Evolutionary conservation across 176 grass and related monocot genomes (phyloP).

Genomic region (Puccinellia tenuiflora): DNA sequence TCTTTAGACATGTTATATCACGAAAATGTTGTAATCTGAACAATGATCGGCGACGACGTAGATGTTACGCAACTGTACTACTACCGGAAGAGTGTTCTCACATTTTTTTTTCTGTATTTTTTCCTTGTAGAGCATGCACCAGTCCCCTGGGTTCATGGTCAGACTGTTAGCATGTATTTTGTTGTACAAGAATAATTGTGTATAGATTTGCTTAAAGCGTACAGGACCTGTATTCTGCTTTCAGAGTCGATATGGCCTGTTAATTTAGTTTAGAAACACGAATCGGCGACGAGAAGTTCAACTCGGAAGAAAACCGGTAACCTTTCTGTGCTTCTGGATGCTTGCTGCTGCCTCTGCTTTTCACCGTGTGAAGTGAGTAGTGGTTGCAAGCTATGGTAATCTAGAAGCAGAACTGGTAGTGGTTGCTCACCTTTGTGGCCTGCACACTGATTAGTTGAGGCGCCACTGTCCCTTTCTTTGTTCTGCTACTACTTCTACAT

Average conservation of each 20-base stretch:
- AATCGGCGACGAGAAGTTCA: background rate
- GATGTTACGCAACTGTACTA: slow-evolving; percentile 13
- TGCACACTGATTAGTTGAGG: slow-evolving; percentile 32
- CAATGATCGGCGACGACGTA: slow-evolving; percentile 18
- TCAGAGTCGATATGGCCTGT: background rate
- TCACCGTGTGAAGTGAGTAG: background rate
- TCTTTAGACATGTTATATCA: slow-evolving; percentile 11
- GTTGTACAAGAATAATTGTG: slow-evolving; percentile 47
- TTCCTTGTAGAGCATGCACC: slow-evolving; percentile 24
- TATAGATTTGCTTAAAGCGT: slow-evolving; percentile 27
- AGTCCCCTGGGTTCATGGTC: background rate
- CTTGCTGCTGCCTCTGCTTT: background rate
- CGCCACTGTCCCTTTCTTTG: background rate
- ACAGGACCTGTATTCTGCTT: background rate
- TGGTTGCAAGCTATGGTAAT: background rate
- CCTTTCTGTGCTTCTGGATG: background rate
- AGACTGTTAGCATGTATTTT: slow-evolving; percentile 12
- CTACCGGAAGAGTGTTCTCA: background rate
- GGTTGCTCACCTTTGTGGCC: background rate
- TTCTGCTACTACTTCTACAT: background rate
- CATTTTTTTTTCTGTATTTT: background rate
- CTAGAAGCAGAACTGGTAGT: background rate
- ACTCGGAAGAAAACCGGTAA: slow-evolving; percentile 12
- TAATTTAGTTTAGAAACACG: background rate
- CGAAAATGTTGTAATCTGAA: slow-evolving; percentile 29